Percentiles rank a stretch among this genome's conserved stretches.
Conservation (phyloP, 2,329 filamentous ascomycete genomes). For the Berkeleyomyces rouxiae region DNA sequence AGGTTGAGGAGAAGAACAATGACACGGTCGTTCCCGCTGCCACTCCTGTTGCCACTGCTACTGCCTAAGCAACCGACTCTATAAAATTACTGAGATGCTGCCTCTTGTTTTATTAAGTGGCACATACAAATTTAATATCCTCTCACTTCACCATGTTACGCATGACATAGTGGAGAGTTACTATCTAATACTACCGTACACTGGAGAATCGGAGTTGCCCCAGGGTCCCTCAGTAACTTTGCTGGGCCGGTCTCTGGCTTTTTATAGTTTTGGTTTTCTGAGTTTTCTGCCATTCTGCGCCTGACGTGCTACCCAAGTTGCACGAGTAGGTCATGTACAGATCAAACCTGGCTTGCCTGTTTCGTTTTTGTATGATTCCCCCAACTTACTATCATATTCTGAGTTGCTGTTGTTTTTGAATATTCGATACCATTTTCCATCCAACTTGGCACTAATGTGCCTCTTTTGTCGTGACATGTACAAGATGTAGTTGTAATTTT, state of each 20-base stretch:
- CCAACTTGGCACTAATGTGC: background rate
- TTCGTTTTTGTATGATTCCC: conserved; percentile 13
- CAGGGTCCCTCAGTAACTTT: background rate
- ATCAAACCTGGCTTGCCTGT: conserved; percentile 2
- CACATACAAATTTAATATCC: background rate
- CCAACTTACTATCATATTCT: conserved; percentile 7
- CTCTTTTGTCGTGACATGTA: background rate
- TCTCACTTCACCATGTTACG: background rate
- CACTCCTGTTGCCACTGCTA: conserved; percentile 15
- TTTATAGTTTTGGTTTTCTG: background rate
- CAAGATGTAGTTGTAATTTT: background rate
- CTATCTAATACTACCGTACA: background rate
- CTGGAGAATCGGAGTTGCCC: background rate
- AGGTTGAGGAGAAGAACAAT: conserved; percentile 11
- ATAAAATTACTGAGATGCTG: background rate
- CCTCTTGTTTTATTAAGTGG: background rate
- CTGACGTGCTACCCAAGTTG: background rate
- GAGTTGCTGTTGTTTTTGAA: conserved; percentile 5
- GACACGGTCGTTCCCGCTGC: conserved; percentile 9
- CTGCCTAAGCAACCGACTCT: conserved; percentile 10
- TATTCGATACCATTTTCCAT: conserved; percentile 5
- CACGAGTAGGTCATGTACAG: background rate
- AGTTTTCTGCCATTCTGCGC: background rate
- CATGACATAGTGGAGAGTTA: background rate
- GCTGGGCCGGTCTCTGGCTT: background rate